Percentiles rank a stretch among this genome's conserved stretches.
These are phyloP conservation scores for Salix dunnii DNA, from an alignment of 345 rosid species.

Conservation along the genomic window DNA sequence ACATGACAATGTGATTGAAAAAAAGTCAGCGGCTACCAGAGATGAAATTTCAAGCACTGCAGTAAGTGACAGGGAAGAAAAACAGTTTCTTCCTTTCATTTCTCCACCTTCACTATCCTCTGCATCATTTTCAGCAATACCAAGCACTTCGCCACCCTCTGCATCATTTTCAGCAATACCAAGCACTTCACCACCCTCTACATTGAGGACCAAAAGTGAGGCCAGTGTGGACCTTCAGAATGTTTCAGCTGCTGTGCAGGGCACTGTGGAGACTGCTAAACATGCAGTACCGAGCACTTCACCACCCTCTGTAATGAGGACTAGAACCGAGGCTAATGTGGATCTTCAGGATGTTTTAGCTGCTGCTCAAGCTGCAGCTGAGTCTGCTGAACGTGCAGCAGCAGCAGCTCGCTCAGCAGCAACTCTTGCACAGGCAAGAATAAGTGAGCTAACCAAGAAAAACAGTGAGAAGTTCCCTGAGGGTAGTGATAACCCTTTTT, in stretches of 20 bases:
- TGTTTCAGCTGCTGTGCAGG: slow-evolving; percentile 75
- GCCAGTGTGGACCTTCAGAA: slow-evolving; percentile 63
- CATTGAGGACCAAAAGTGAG: slow-evolving; percentile 31
- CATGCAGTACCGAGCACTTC: slow-evolving; percentile 34
- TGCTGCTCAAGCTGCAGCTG: slow-evolving; percentile 93
- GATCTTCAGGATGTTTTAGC: slow-evolving; percentile 80
- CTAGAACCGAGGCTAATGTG: slow-evolving; percentile 40
- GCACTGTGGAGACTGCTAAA: slow-evolving; percentile 88
- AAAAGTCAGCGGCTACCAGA: slow-evolving; percentile 25
- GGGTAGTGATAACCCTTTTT: slow-evolving; percentile 62
- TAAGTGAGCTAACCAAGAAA: slow-evolving; percentile 58
- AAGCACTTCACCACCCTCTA: slow-evolving; percentile 20
- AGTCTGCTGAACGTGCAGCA: slow-evolving; percentile 84
- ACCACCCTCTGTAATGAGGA: slow-evolving; percentile 20
- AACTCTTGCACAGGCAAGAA: slow-evolving; percentile 82
- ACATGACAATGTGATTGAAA: slow-evolving; percentile 26
- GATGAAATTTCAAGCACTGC: slow-evolving; percentile 29
- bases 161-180: slow-evolving; percentile 20
- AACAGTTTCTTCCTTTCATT: slow-evolving; percentile 58
- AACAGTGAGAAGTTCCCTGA: slow-evolving; percentile 38
- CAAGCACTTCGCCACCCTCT: slow-evolving; percentile 18
- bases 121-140: slow-evolving; percentile 25
- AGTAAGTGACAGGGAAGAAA: slow-evolving; percentile 38
- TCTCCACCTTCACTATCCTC: slow-evolving; percentile 46
- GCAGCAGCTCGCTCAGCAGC: slow-evolving; percentile 90